Base-by-base conservation (phyloP, 108 stramenopile species). In the Asterionellopsis glacialis region DNA sequence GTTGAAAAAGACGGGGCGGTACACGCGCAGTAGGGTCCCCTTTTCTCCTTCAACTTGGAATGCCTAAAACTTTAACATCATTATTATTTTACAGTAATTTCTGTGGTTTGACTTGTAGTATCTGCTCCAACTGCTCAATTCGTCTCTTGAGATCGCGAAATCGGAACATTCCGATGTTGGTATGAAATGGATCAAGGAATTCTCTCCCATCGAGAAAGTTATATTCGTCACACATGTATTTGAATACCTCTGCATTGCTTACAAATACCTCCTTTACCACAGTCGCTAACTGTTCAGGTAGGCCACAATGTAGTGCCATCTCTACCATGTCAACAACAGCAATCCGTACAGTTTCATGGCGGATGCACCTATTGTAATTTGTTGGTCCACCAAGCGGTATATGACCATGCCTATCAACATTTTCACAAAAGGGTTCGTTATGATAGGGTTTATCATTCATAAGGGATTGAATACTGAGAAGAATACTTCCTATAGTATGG, bases 381-480 rank as follows among this genome's bases (percentile, higher is more conserved):
- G 19, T 9, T 6, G 45, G 45, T 47, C 45, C 45, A 19, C 45
- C 45, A 16, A 47, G 51, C 21, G 9, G 12, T 6, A 12, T 19
- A 33, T 33, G 33, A 7, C 33, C 33, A 33, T 33, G 33, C 33
- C 2, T 33, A 7, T 33, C 33, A 33, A 33, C 33, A 33, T 33
- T 33, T 22, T 74, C 76, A 40, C 16, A 74, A 9, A 84, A 88
- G 0, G 88, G 88, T 68, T 96, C 95, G 48, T 92, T 90, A 73
- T 74, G 92, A 47, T 82, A 93, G 1, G 95, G 95, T 24, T 94
- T 63, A 0, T 79, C 74, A n/a, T 93, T 63, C 38, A 96, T 91
- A 33, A 93, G 76, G 13, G 67, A 62, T 63, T 94, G 91, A 45
- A 95, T 90, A 1, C 76, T 74, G 24, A 90, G 61, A 19, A 96